phyloP scores from a whole-genome alignment of 805 yeast species.

The Monosporozyma yasuniensis region DNA sequence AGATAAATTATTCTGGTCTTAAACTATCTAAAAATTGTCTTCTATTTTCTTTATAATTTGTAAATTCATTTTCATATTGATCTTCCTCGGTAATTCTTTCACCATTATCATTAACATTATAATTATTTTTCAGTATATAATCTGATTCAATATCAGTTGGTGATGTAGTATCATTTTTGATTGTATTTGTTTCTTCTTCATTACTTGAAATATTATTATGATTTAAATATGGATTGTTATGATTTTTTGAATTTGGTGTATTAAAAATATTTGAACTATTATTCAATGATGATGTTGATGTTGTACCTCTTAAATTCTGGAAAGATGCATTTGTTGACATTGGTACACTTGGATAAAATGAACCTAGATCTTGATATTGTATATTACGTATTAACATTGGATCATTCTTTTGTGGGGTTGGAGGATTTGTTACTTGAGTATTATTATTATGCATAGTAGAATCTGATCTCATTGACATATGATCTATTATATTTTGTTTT shows the following conservation, averaged over 20 bases:
- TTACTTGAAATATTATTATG: not conserved
- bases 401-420: not conserved
- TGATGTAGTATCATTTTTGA: not conserved
- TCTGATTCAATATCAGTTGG: not conserved
- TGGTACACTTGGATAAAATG: constrained; percentile 23
- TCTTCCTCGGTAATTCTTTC: constrained; percentile 34
- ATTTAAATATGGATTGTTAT: not conserved
- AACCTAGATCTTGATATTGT: constrained; percentile 21
- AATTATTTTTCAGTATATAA: constrained; percentile 4
- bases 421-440: not conserved
- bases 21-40: constrained; percentile 34
- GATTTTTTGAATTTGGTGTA: constrained; percentile 4
- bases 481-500: not conserved
- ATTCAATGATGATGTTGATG: not conserved
- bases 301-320: not conserved
- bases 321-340: constrained; percentile 6
- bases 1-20: constrained; percentile 29
- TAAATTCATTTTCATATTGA: constrained; percentile 38
- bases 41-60: constrained; percentile 38
- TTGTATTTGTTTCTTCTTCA: not conserved
- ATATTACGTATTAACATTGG: constrained; percentile 5
- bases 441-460: not conserved
- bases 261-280: constrained; percentile 5
- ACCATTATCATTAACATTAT: constrained; percentile 3
- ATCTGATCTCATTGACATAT: constrained; percentile 1